These are phyloP conservation scores for Hanseniaspora thailandica DNA, from an alignment of 805 yeast species.

Conservation along the genomic window DNA sequence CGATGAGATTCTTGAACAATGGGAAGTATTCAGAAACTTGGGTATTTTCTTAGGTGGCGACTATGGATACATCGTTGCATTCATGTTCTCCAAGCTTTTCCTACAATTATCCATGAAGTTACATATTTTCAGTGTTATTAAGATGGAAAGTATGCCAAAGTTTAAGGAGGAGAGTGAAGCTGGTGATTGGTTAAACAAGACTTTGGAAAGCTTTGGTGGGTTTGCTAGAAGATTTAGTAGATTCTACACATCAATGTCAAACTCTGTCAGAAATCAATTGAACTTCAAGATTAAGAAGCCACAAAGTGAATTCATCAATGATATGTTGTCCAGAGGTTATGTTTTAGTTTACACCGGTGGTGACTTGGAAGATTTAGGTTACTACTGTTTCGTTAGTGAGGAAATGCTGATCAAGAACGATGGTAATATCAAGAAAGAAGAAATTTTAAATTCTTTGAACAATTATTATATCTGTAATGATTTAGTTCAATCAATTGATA, in stretches of 20 bases:
- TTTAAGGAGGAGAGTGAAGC: slow-evolving; percentile 32
- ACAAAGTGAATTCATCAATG: slow-evolving; percentile 42
- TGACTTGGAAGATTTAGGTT: slow-evolving; percentile 52
- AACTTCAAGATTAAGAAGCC: slow-evolving; percentile 42
- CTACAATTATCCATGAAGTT: slow-evolving; percentile 58
- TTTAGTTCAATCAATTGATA: slow-evolving; percentile 27
- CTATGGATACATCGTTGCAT: slow-evolving; percentile 71
- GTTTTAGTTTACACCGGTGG: slow-evolving; percentile 62
- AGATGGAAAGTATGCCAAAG: slow-evolving; percentile 50
- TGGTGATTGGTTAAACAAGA: slow-evolving; percentile 54
- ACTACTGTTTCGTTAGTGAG: slow-evolving; percentile 65
- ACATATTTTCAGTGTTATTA: slow-evolving; percentile 58
- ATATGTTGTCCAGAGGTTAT: slow-evolving; percentile 56
- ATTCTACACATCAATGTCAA: slow-evolving; percentile 63
- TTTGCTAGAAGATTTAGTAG: slow-evolving; percentile 72
- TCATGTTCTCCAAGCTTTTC: slow-evolving; percentile 55
- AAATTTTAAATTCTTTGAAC: slow-evolving; percentile 35
- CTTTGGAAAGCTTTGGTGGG: slow-evolving; percentile 61
- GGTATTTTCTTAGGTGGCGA: slow-evolving; percentile 64
- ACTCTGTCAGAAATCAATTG: slow-evolving; percentile 35
- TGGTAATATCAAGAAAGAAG: slow-evolving; percentile 30
- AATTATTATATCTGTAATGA: slow-evolving; percentile 45
- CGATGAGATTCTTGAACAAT: slow-evolving; percentile 73
- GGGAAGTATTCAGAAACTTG: slow-evolving; percentile 63
- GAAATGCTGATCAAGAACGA: slow-evolving; percentile 23